A percentile compares a stretch with the other conserved stretches of the same genome.
Evolutionary conservation across 306 rosid species (phyloP).

Genomic region (Begonia masoniana): DNA sequence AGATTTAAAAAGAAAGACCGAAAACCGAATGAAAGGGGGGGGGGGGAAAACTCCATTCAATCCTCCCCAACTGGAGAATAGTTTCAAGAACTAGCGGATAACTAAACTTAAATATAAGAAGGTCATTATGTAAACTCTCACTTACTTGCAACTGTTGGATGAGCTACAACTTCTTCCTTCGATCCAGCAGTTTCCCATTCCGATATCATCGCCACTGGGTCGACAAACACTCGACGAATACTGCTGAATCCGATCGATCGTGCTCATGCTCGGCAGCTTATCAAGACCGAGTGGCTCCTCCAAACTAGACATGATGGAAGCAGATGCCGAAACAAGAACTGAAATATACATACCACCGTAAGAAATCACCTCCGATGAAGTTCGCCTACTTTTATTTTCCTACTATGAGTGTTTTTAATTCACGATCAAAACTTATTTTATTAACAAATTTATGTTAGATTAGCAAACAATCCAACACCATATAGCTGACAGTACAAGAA

Average conservation of each 20-base stretch:
- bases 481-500: too few species aligned
- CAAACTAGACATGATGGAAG: conserved; percentile 70
- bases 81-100: background rate
- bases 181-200: conserved; percentile 64
- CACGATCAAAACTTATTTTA: too few species aligned
- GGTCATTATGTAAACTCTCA: conserved; percentile 3
- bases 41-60: too few species aligned
- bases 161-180: conserved; percentile 73
- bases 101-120: background rate
- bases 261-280: conserved; percentile 78
- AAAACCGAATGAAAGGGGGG: too few species aligned
- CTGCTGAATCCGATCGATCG: conserved; percentile 62
- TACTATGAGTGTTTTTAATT: too few species aligned
- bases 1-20: too few species aligned
- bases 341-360: conserved; percentile 10
- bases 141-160: conserved; percentile 61
- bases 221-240: conserved; percentile 70
- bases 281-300: conserved; percentile 87
- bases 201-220: conserved; percentile 46
- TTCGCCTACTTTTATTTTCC: too few species aligned
- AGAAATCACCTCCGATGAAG: background rate
- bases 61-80: background rate
- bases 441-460: too few species aligned
- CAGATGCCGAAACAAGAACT: conserved; percentile 29
- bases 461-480: too few species aligned